Evolutionary conservation across 441 rosid species (phyloP).

Genomic region (Croton setiger): DNA sequence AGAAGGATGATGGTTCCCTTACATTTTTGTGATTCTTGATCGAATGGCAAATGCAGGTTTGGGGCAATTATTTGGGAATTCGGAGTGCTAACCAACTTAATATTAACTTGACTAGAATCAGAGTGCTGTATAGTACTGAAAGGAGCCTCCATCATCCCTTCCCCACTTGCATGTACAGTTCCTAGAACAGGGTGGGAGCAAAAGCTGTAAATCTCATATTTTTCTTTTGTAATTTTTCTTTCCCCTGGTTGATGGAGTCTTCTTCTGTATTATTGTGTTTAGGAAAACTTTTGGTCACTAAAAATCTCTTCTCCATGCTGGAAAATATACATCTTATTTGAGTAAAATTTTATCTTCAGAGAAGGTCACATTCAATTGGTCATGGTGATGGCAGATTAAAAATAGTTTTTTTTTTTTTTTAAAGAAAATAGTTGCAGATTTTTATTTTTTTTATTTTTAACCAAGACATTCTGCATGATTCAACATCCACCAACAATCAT

Average conservation of each 20-base stretch:
- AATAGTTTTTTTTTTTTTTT: too few relatives aligned
- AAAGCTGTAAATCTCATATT: constrained; percentile 26
- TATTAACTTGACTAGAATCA: constrained; percentile 32
- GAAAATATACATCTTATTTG: background rate
- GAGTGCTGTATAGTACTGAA: constrained; percentile 30
- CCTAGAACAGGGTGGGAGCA: constrained; percentile 13
- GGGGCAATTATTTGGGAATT: constrained; percentile 13
- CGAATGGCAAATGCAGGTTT: constrained; percentile 6
- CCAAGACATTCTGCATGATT: too few relatives aligned
- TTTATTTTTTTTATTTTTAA: too few relatives aligned
- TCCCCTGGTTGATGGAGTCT: background rate
- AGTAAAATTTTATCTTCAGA: too few relatives aligned
- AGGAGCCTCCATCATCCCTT: constrained; percentile 18
- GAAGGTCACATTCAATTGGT: too few relatives aligned
- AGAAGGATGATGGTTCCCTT: constrained; percentile 11
- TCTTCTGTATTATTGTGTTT: constrained; percentile 18
- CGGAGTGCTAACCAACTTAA: constrained; percentile 26
- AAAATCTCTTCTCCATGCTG: constrained; percentile 10
- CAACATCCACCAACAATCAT: too few relatives aligned
- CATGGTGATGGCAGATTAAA: too few relatives aligned
- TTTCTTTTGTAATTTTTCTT: background rate
- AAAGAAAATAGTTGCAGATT: too few relatives aligned
- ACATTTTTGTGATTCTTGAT: constrained; percentile 16
- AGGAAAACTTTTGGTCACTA: background rate
- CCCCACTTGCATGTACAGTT: constrained; percentile 36